A percentile compares a stretch with the other conserved stretches of the same genome.
Conservation (phyloP, 1,139 yeast genomes). For the Suhomyces atakaporum region DNA sequence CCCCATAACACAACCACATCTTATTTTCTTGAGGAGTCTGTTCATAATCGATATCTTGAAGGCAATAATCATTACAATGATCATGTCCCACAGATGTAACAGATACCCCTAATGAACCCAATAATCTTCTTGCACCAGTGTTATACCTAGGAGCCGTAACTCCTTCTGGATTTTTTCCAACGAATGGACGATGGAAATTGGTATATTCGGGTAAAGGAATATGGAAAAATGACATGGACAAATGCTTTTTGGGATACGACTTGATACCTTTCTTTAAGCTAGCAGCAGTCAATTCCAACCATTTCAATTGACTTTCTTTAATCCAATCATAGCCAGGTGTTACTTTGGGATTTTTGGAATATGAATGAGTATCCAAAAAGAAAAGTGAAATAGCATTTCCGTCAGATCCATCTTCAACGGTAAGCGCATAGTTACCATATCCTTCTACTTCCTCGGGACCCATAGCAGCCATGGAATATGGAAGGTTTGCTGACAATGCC, state of each 20-base stretch:
- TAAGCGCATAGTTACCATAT: constrained; percentile 71
- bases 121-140: constrained; percentile 59
- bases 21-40: constrained; percentile 34
- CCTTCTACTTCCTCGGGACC: constrained; percentile 76
- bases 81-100: constrained; percentile 89
- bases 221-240: constrained; percentile 90
- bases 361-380: constrained; percentile 81
- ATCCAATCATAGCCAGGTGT: constrained; percentile 86
- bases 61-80: constrained; percentile 89
- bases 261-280: constrained; percentile 30
- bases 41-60: constrained; percentile 40
- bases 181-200: constrained; percentile 42
- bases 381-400: constrained; percentile 61
- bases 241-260: constrained; percentile 42
- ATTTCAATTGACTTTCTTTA: constrained; percentile 69
- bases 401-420: constrained; percentile 44
- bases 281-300: constrained; percentile 48
- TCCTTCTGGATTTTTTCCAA: constrained; percentile 70
- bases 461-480: constrained; percentile 60
- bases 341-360: constrained; percentile 62
- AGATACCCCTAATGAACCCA: constrained; percentile 65
- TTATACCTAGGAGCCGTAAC: constrained; percentile 77
- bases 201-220: constrained; percentile 87
- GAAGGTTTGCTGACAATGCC: constrained; percentile 55
- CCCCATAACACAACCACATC: constrained; percentile 91